Percentiles rank a stretch among this genome's conserved stretches.
These are phyloP conservation scores for Trichomonascus vanleenenianus DNA, from an alignment of 805 yeast species.

Conservation along the genomic window DNA sequence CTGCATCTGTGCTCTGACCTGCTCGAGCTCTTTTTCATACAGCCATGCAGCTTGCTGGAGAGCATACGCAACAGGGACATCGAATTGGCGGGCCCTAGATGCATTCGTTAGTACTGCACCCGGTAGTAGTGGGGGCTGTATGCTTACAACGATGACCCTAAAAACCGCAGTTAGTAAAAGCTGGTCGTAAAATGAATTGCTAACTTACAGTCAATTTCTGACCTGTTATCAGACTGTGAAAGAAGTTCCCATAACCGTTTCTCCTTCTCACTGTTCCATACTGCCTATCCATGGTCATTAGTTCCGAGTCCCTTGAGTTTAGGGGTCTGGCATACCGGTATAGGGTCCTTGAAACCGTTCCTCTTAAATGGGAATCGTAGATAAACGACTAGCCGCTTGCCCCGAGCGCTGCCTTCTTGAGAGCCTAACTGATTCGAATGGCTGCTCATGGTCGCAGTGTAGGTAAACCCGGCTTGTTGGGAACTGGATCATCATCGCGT, in stretches of 20 bases:
- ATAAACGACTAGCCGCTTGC: constrained; percentile 28
- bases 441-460: neutral
- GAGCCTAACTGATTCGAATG: neutral
- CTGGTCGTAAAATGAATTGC: too few species aligned
- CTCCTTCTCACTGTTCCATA: constrained; percentile 29
- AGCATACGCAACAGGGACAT: constrained; percentile 30
- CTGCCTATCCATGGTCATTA: constrained; percentile 14
- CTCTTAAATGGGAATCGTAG: constrained; percentile 38
- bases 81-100: constrained; percentile 26
- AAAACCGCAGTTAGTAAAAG: too few species aligned
- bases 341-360: constrained; percentile 36
- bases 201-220: constrained; percentile 29
- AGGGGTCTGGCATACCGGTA: constrained; percentile 17
- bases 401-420: neutral
- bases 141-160: constrained; percentile 11
- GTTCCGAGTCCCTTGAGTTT: neutral
- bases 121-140: neutral
- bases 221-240: constrained; percentile 27
- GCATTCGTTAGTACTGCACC: neutral
- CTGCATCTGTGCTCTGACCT: constrained; percentile 28
- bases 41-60: constrained; percentile 38
- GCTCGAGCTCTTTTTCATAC: constrained; percentile 32
- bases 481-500: too few species aligned
- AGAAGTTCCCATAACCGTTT: constrained; percentile 26
- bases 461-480: neutral